A percentile compares a stretch with the other conserved stretches of the same genome.
Evolutionary conservation across 108 stramenopile species (phyloP).

Genomic region (Nitzschia sp.): DNA sequence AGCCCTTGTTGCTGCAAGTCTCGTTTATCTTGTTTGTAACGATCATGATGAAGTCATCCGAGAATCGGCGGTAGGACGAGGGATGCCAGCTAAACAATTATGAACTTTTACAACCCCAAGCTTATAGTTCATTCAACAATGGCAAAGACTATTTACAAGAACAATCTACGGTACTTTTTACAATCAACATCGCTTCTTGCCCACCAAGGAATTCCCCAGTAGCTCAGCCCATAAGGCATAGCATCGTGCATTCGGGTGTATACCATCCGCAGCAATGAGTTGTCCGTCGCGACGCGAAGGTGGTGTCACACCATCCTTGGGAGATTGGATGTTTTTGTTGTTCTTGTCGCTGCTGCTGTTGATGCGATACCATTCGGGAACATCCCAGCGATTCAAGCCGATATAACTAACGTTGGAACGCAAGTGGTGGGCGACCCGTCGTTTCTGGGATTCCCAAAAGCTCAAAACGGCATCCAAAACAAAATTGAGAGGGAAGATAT

Average conservation of each 20-base stretch:
- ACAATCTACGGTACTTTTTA: background rate
- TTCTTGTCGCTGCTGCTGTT: background rate
- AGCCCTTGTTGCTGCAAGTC: background rate
- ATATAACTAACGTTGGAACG: conserved; percentile 45
- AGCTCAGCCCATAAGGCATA: conserved; percentile 54
- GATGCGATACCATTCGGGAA: conserved; percentile 48
- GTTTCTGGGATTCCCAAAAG: conserved; percentile 70
- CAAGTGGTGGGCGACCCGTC: conserved; percentile 37
- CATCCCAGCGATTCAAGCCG: conserved; percentile 43
- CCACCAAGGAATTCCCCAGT: conserved; percentile 8
- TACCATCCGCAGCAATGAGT: conserved; percentile 53
- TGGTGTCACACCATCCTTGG: conserved; percentile 2
- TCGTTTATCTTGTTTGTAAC: background rate
- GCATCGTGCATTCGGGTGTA: conserved; percentile 65
- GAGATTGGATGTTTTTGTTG: conserved; percentile 13
- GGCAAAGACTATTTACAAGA: background rate
- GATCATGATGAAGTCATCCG: no score
- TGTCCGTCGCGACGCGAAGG: background rate
- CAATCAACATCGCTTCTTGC: background rate
- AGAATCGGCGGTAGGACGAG: no score
- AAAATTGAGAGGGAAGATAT: conserved; percentile 61
- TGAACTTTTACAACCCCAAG: no score
- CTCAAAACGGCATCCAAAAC: conserved; percentile 58
- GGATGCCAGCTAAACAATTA: no score
- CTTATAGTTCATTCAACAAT: no score